Evolutionary conservation across 208 protist species (phyloP), one percentile per base, ranked within the genome.

Genomic region (Porcisia deanei): DNA sequence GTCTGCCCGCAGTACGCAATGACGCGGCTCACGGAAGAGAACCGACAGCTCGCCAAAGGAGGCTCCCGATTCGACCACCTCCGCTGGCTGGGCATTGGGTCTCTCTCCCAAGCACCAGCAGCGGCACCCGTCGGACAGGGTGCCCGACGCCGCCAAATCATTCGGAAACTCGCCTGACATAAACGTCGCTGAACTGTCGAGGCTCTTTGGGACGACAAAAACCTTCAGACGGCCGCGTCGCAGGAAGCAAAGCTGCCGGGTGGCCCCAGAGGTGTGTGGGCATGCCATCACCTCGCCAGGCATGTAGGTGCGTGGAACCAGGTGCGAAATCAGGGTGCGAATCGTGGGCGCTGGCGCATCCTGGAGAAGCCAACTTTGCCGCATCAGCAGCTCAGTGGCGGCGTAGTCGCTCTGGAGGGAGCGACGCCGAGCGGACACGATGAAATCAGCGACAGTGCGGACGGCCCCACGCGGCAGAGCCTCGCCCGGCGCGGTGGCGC

Each of bases 361-460:
- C 79, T 96, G 92, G 60, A 96, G 82, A 68, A 96, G 84, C 92
- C 92, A 96, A 79, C 92, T 96, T 84, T 96, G 92, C 71, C 92
- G 87, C 87, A 94, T 88, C 39, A 93, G 74, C 53, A 93, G 70
- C 79, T 94, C 92, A 70, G 88, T 94, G 57, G 86, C 64, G 57
- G 87, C 88, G 76, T 92, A 96, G 87, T 91, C 84, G 47, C 76
- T 83, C 60, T 85, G 79, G 55, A 96, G 82, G 9, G 77, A 52
- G 55, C 82, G 80, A 43, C 82, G 76, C n/a, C 90, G 85, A 25
- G 92, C 90, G 12, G 86, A 85, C 25, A 84, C 77, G 73, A 96
- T 78, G 65, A 91, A 89, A 71, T 84, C 81, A 25, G 72, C 82
- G 12, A 83, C 76, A 18, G 71, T 84, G 72, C 43, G 76, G 5